Conservation (phyloP, 106 monocot genomes). For the Cymbidium sinense region DNA sequence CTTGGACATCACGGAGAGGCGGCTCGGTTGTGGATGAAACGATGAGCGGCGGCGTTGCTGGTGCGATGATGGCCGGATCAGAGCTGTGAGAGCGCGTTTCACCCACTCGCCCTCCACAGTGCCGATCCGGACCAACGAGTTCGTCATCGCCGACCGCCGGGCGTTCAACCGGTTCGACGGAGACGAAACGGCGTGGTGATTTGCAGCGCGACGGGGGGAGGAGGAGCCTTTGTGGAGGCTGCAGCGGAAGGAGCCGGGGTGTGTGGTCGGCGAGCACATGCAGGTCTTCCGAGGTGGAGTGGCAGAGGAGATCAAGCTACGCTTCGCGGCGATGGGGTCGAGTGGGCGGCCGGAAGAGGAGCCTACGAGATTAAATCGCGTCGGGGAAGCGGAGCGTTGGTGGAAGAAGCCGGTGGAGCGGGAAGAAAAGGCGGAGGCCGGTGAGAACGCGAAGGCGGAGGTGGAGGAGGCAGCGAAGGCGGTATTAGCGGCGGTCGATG, state of each 20-base stretch:
- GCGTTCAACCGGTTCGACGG: slow-evolving; percentile 31
- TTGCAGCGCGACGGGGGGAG: slow-evolving; percentile 23
- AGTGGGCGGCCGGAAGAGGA: slow-evolving; percentile 18
- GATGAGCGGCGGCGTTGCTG: slow-evolving; percentile 37
- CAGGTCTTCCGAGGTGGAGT: slow-evolving; percentile 38
- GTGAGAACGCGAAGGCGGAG: not conserved
- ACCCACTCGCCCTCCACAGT: slow-evolving; percentile 54
- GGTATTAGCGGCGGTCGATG: not conserved
- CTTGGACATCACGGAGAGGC: slow-evolving; percentile 40
- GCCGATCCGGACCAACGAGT: slow-evolving; percentile 53
- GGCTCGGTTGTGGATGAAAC: slow-evolving; percentile 38
- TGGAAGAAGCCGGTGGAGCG: slow-evolving; percentile 7
- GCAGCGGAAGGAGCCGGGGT: slow-evolving; percentile 67
- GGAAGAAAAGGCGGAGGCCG: slow-evolving; percentile 3
- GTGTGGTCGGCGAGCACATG: slow-evolving; percentile 62
- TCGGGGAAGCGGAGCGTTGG: slow-evolving; percentile 34
- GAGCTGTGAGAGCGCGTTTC: slow-evolving; percentile 34
- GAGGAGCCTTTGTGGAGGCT: slow-evolving; percentile 46
- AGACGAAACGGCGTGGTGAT: slow-evolving; percentile 5
- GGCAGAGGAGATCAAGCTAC: slow-evolving; percentile 7
- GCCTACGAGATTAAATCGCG: slow-evolving; percentile 34
- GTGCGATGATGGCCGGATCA: slow-evolving; percentile 53
- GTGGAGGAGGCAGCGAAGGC: slow-evolving; percentile 5
- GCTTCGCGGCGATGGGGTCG: slow-evolving; percentile 12
- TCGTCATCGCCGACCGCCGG: slow-evolving; percentile 49